Base-by-base conservation (phyloP, 164 flowering plant genomes). In the Amborella trichopoda region DNA sequence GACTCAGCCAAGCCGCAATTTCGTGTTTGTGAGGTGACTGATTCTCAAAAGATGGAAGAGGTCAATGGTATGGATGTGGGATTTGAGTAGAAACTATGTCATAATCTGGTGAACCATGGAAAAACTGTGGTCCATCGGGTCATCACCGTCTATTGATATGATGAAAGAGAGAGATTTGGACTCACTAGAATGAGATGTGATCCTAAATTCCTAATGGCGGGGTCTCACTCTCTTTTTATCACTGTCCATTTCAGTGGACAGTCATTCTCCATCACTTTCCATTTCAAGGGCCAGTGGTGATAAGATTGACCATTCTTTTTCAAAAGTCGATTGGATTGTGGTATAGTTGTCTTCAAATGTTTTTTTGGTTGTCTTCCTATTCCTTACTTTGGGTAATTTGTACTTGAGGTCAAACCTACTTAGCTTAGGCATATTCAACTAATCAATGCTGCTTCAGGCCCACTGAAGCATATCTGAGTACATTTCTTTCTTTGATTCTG, bases 1-100 rank as follows among this genome's bases (percentile, higher is more conserved):
- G 52, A 64, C 5, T 12, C 54, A 11, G 50, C 58, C 39, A 26
- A 23, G 45, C 71, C 68, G 22, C 63, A 55, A 24, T 65, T 68
- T 58, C 54, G 21, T 40, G 28, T 51, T 18, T 32, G 68, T 10
- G 55, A 68, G 24, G 43, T 68, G 13, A 26, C 62, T 25, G 41
- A 21, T 19, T 28, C 59, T 9, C 70, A 66, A 40, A 62, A 60
- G 48, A 59, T 65, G 10, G 41, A 65, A 25, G 53, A 50, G 2
- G 18, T 65, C 23, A 50, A 25, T 26, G 54, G 61, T 28, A 24
- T 18, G 21, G 52, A 55, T 20, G 30, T n/a, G n/a, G n/a, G n/a
- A n/a, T n/a, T n/a, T n/a, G n/a, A n/a, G n/a, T n/a, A n/a, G n/a
- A n/a, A n/a, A n/a, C n/a, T n/a, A n/a, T n/a, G n/a, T n/a, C n/a